These are phyloP conservation scores for Sideroxylon spinosum DNA, from an alignment of 179 eudicot genomes.

Conservation along the genomic window DNA sequence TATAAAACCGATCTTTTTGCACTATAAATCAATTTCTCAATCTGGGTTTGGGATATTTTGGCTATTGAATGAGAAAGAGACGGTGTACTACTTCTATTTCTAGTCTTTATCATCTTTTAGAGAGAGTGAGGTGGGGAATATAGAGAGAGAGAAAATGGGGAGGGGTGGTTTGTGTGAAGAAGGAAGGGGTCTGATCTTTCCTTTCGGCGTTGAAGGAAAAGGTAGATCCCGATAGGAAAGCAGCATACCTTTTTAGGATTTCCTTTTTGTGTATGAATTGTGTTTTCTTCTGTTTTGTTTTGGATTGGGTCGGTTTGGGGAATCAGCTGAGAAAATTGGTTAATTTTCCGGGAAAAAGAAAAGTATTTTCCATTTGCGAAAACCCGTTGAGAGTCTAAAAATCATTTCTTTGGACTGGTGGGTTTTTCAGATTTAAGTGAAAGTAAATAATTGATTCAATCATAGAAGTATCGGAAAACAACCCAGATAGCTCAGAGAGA, in stretches of 20 bases:
- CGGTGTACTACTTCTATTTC: neutral
- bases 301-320: conserved; percentile 34
- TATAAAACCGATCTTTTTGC: neutral
- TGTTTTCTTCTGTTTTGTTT: conserved; percentile 20
- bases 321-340: conserved; percentile 31
- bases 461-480: conserved; percentile 6
- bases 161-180: conserved; percentile 14
- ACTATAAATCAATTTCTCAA: neutral
- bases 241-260: conserved; percentile 4
- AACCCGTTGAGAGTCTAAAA: neutral
- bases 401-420: neutral
- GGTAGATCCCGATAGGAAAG: conserved; percentile 11
- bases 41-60: conserved; percentile 6
- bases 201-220: conserved; percentile 32
- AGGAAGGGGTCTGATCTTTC: conserved; percentile 33
- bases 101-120: neutral
- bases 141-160: neutral
- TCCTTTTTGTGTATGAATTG: conserved; percentile 11
- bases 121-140: neutral
- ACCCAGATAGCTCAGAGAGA: neutral
- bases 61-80: conserved; percentile 25
- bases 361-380: neutral
- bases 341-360: neutral
- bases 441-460: conserved; percentile 7
- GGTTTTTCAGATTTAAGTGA: neutral